Evolutionary conservation across 2,329 filamentous ascomycete genomes (phyloP), one percentile per base, ranked within the genome.

Genomic region (Lachnellula occidentalis): DNA sequence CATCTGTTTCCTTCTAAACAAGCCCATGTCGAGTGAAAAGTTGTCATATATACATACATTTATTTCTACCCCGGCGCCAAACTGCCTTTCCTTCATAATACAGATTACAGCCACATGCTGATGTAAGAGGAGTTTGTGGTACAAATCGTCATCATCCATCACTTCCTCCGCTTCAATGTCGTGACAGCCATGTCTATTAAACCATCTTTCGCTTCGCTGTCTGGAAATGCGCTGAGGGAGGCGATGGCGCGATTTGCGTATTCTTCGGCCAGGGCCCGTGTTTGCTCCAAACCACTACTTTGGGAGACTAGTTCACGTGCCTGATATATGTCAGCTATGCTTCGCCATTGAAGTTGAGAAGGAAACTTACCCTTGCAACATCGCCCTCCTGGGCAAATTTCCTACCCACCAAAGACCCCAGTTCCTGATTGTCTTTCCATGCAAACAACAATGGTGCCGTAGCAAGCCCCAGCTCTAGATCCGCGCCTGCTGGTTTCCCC

Each of bases 381-480:
- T 99, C 94, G 5, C 94, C 94, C 62, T 90, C 82, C 65, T 81
- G 74, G 45, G 80, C 78, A 70, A 99, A 99, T 73, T 95, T 96
- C 72, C 94, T 85, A 45, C 94, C 94, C 15, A 99, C 94, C 61
- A 99, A 76, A 50, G 83, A 82, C 4, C 94, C 94, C 27, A 99
- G 75, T 72, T 94, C 90, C 22, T 85, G 82, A 66, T 88, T 89
- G 61, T 87, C 82, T 74, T 92, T 92, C 94, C 94, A 99, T 0
- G 94, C 94, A 75, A 97, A 99, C 42, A 99, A 75, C 60, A 99
- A 74, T 15, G 94, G 94, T 12, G 94, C 94, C 12, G 94, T 99
- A 43, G 94, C 94, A 54, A 99, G 79, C 4, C 94, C 94, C 31
- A 99, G 76, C 73, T 97, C 90, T 58, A 99, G 73, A 72, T 99